Evolutionary conservation across 2,329 filamentous ascomycete genomes (phyloP).

Genomic region (Nakataea oryzae): DNA sequence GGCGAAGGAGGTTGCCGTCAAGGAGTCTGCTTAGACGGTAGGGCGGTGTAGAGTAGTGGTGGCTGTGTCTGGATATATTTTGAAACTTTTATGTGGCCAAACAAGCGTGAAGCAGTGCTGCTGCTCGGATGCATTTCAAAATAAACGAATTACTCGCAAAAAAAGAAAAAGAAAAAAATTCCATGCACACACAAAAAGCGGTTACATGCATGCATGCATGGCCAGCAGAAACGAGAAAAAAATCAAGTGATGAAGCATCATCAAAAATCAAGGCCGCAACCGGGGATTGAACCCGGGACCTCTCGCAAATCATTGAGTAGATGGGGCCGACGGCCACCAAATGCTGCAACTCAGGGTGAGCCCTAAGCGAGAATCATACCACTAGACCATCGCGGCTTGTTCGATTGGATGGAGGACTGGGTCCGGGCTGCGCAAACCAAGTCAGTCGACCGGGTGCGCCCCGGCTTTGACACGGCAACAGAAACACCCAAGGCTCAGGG

Average conservation of each 20-base stretch:
- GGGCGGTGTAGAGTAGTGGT: too few species aligned
- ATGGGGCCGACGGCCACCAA: neutral
- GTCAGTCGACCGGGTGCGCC: neutral
- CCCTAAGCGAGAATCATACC: constrained; percentile 4
- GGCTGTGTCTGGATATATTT: too few species aligned
- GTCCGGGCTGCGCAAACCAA: too few species aligned
- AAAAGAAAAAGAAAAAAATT: too few species aligned
- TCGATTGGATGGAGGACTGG: neutral
- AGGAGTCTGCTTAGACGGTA: neutral
- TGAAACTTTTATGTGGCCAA: too few species aligned
- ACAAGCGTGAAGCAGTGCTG: too few species aligned
- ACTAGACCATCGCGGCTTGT: constrained; percentile 2
- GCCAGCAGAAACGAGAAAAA: too few species aligned
- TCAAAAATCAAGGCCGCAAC: constrained; percentile 1
- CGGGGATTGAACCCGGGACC: constrained; percentile 4
- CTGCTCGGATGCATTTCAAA: too few species aligned
- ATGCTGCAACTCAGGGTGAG: neutral
- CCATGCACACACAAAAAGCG: too few species aligned
- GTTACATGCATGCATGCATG: too few species aligned
- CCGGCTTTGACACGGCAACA: neutral
- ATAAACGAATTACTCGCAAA: too few species aligned
- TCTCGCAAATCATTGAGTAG: constrained; percentile 1
- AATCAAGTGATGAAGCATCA: too few species aligned
- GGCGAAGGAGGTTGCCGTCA: neutral
- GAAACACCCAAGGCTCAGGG: neutral